Evolutionary conservation across 2,329 filamentous ascomycete species (phyloP), one percentile per base, ranked within the genome.

Genomic region (Stagonosporopsis tanaceti): DNA sequence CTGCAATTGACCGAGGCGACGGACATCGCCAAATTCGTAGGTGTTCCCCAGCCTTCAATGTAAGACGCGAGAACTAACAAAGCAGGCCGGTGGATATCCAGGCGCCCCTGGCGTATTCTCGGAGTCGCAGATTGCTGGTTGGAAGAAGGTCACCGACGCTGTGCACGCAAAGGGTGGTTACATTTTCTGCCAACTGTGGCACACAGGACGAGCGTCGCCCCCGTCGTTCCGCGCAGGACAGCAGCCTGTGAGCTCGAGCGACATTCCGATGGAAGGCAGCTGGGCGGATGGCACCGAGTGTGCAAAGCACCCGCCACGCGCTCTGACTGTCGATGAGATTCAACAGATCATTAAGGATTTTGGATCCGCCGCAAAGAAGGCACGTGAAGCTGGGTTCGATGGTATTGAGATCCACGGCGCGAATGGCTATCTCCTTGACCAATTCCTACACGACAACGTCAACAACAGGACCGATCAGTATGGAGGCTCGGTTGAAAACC

Each of bases 1-100:
- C 74, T 89, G 2, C 71, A 89, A 39, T 82, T 89, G 62, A 82
- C 81, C 3, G 87, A 89, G 69, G 85, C 80, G 0, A 84, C 84
- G 11, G 72, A 76, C 34, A 76, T 75, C 53, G 66, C 62, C 53
- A 66, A 71, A 64, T 74, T 71, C 56, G 72, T 74, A 47, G 61
- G 25, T 32, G 15, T 25, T 14, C 20, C 11, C 24, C n/a, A 11
- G 12, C 3, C 8, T 3, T 38, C 27, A 40, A 5, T 11, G 45
- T 42, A 47, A 15, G 76, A 70, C 67, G 64, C 69, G 3, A 6
- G 8, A 9, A 20, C 22, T 56, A 22, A 50, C 35, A 25, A 6
- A 2, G n/a, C 9, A 44, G 78, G 62, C 79, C 76, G 37, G 81
- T 40, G 73, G 73, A 14, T 76, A 76, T 52, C 72, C 73, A 3